A percentile compares a stretch with the other conserved stretches of the same genome.
Evolutionary conservation across 83 land plant species (phyloP).

Genomic region (Diphasiastrum complanatum): DNA sequence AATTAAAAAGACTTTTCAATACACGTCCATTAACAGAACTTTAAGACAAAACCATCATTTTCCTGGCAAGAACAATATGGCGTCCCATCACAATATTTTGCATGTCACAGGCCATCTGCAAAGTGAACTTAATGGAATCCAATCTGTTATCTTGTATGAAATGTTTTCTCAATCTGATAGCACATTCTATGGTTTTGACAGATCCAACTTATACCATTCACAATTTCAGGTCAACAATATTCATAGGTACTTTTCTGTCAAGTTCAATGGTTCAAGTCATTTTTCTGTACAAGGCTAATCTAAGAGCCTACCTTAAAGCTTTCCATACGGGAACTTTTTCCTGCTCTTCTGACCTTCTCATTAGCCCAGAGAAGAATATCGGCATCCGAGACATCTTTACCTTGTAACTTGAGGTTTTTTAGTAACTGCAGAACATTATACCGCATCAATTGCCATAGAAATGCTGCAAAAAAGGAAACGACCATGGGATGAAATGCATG

Average conservation of each 20-base stretch:
- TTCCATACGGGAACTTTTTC: slow-evolving; percentile 53
- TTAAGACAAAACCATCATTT: no score
- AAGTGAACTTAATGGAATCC: no score
- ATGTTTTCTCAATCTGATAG: no score
- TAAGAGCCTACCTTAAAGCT: slow-evolving; percentile 66
- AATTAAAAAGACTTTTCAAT: no score
- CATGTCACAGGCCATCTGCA: no score
- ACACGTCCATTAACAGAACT: no score
- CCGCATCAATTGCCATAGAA: slow-evolving; percentile 94
- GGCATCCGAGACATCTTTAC: slow-evolving; percentile 73
- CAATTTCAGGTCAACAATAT: neutral
- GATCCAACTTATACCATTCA: no score
- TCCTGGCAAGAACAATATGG: no score
- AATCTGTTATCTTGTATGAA: no score
- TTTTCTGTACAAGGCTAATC: neutral
- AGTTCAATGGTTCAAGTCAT: neutral
- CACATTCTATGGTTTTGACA: no score
- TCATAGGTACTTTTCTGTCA: neutral
- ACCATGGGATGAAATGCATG: neutral
- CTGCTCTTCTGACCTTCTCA: slow-evolving; percentile 59
- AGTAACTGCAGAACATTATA: slow-evolving; percentile 75
- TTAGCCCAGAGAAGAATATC: slow-evolving; percentile 93
- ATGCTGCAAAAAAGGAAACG: slow-evolving; percentile 49
- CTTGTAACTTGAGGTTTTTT: slow-evolving; percentile 65
- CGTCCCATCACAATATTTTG: no score